These are phyloP conservation scores for Arthrinium puccinioides DNA, from an alignment of 2,329 filamentous ascomycete genomes.

Conservation along the genomic window DNA sequence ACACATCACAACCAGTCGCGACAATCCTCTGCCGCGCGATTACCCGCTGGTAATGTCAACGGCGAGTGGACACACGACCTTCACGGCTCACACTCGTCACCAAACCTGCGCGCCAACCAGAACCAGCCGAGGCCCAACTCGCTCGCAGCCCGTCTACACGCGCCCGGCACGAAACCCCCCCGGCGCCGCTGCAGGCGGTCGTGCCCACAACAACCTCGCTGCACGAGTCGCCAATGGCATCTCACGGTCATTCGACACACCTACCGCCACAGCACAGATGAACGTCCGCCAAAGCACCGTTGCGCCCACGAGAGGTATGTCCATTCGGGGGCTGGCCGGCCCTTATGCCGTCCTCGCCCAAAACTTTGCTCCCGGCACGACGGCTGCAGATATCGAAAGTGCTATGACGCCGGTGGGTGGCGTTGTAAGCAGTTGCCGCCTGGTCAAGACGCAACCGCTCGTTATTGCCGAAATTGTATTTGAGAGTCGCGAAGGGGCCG, in stretches of 20 bases:
- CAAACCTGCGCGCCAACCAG: constrained; percentile 30
- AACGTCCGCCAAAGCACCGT: constrained; percentile 22
- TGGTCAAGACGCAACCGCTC: constrained; percentile 61
- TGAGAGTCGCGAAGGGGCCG: constrained; percentile 62
- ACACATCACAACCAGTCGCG: no score
- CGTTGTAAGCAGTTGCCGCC: constrained; percentile 56
- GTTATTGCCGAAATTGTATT: constrained; percentile 76
- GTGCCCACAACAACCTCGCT: constrained; percentile 24
- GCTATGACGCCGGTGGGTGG: constrained; percentile 73
- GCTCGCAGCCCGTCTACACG: constrained; percentile 39
- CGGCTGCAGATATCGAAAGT: constrained; percentile 74
- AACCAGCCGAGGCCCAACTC: constrained; percentile 26
- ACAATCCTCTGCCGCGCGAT: constrained; percentile 19
- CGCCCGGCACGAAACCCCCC: constrained; percentile 25
- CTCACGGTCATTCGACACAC: constrained; percentile 18
- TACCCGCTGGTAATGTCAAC: constrained; percentile 49
- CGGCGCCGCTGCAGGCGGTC: constrained; percentile 18
- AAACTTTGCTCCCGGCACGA: constrained; percentile 78
- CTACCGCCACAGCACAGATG: constrained; percentile 12
- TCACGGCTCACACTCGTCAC: constrained; percentile 40
- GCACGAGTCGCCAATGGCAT: constrained; percentile 38
- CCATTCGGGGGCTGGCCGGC: constrained; percentile 66
- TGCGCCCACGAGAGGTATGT: constrained; percentile 44
- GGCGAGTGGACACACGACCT: constrained; percentile 68
- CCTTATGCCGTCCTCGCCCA: constrained; percentile 68